These are phyloP conservation scores for Stromatinia cepivora DNA, from an alignment of 2,329 filamentous ascomycete species.

Conservation along the genomic window DNA sequence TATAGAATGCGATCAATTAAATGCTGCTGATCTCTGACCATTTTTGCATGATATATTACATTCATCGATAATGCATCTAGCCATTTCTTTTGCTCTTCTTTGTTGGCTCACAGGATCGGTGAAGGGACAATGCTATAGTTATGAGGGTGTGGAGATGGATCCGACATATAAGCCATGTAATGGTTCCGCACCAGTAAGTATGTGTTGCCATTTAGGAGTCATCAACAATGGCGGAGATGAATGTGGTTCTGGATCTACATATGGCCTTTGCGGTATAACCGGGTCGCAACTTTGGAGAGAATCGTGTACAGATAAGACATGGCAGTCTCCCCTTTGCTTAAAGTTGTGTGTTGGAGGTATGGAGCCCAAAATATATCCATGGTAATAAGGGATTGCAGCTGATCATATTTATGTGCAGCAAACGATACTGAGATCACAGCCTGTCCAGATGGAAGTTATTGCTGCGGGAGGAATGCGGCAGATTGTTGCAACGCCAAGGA, in stretches of 20 bases:
- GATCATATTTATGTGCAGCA: neutral
- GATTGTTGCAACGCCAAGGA: constrained; percentile 12
- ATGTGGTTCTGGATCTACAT: constrained; percentile 20
- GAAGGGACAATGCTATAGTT: constrained; percentile 18
- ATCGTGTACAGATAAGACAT: constrained; percentile 22
- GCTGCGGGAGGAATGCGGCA: constrained; percentile 12
- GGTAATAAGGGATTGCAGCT: neutral
- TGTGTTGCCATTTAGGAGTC: constrained; percentile 19
- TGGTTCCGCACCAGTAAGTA: constrained; percentile 17
- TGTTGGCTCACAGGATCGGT: neutral
- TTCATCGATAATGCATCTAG: neutral
- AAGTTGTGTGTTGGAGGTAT: constrained; percentile 21
- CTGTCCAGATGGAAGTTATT: constrained; percentile 22
- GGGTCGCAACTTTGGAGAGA: constrained; percentile 21
- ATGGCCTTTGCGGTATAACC: constrained; percentile 22
- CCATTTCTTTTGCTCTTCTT: neutral
- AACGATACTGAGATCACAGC: constrained; percentile 19
- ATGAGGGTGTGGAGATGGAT: constrained; percentile 9
- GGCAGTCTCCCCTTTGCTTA: constrained; percentile 19
- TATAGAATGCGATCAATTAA: neutral
- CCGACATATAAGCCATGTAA: constrained; percentile 14
- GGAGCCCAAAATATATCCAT: too few species aligned
- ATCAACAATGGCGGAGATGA: constrained; percentile 6
- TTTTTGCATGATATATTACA: neutral
- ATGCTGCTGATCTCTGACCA: neutral